Evolutionary conservation across 805 yeast species (phyloP).

Genomic region (Candida wancherniae): DNA sequence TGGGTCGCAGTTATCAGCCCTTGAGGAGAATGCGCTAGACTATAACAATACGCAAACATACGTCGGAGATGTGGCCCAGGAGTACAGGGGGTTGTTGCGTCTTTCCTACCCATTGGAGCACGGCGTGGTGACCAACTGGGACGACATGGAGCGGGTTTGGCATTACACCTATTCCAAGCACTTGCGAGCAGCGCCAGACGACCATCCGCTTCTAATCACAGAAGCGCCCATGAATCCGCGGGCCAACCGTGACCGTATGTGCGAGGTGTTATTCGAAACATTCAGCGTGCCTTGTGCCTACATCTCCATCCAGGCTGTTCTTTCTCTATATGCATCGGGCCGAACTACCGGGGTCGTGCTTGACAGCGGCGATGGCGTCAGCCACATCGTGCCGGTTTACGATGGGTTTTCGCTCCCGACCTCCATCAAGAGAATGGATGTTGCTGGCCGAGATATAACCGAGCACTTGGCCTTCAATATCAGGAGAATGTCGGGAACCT

Average conservation of each 20-base stretch:
- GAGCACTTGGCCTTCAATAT: constrained; percentile 65
- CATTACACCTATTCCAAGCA: constrained; percentile 55
- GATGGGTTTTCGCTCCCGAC: constrained; percentile 80
- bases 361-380: constrained; percentile 92
- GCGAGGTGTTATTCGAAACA: constrained; percentile 66
- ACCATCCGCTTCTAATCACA: constrained; percentile 82
- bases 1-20: constrained; percentile 24
- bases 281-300: constrained; percentile 76
- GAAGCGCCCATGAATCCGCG: constrained; percentile 84
- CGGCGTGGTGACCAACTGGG: constrained; percentile 80
- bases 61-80: constrained; percentile 73
- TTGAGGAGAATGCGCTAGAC: constrained; percentile 14
- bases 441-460: constrained; percentile 86
- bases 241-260: constrained; percentile 52
- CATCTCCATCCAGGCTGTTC: constrained; percentile 68
- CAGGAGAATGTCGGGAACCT: constrained; percentile 58
- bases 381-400: constrained; percentile 82
- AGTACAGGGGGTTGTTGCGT: constrained; percentile 69
- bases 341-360: constrained; percentile 85
- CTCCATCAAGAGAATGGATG: constrained; percentile 66
- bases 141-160: constrained; percentile 83
- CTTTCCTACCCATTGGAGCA: constrained; percentile 71
- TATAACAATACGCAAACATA: constrained; percentile 45
- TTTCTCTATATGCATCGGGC: constrained; percentile 83
- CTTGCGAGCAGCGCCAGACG: constrained; percentile 57